Percentiles rank a stretch among this genome's conserved stretches.
Evolutionary conservation across 768 basidiomycete species (phyloP).

Genomic region (Pulveroboletus frians): DNA sequence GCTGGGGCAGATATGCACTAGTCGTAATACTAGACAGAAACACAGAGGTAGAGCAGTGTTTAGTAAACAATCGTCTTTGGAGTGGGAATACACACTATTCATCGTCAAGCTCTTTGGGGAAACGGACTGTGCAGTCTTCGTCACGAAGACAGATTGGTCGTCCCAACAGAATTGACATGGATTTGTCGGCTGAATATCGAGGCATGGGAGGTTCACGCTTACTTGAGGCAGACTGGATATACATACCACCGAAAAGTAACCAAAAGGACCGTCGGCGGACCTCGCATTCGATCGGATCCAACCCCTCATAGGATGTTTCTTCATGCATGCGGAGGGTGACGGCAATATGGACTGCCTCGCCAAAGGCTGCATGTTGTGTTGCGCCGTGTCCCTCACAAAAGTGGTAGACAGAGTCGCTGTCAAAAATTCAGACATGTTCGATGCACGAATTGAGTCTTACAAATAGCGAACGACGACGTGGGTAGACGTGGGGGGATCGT

Average conservation of each 20-base stretch:
- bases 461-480: conserved; percentile 87
- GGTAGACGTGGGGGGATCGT: conserved; percentile 79
- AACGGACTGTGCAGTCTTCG: conserved; percentile 86
- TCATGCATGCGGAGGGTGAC: conserved; percentile 82
- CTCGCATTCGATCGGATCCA: conserved; percentile 86
- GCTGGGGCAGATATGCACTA: conserved; percentile 77
- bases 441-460: conserved; percentile 41
- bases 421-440: conserved; percentile 6
- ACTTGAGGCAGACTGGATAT: background rate
- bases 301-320: conserved; percentile 73
- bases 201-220: background rate
- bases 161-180: conserved; percentile 79
- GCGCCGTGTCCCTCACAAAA: conserved; percentile 87
- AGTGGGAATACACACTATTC: conserved; percentile 62
- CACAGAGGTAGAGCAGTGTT: conserved; percentile 16
- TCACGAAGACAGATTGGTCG: conserved; percentile 82
- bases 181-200: conserved; percentile 67
- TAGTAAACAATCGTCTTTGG: conserved; percentile 24
- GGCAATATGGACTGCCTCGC: conserved; percentile 81
- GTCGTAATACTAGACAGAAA: conserved; percentile 63
- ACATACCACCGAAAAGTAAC: conserved; percentile 81
- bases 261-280: conserved; percentile 84
- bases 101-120: conserved; percentile 84
- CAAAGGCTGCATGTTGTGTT: conserved; percentile 83
- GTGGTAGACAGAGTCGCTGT: conserved; percentile 78